Evolutionary conservation across 495 filamentous ascomycete species (phyloP), one percentile per base, ranked within the genome.

Genomic region (Aspergillus heteromorphus): DNA sequence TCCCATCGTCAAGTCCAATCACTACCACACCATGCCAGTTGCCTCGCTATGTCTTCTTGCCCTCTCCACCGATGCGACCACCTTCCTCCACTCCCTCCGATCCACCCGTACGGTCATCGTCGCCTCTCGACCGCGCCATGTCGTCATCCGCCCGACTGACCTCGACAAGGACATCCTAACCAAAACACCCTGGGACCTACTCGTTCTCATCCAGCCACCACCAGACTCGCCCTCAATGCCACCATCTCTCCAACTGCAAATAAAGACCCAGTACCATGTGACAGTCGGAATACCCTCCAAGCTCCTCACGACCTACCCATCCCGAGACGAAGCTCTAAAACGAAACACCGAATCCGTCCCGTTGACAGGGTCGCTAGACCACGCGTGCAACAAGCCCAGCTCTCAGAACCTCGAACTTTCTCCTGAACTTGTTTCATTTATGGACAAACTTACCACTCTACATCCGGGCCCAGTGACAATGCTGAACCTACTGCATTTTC

Each of bases 401-500:
- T 62, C 77, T 0, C 82, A 84, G 60, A 73, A 72, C 17, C 74
- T 87, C 0, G 80, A 85, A 61, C 61, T 84, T 13, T 74, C 73
- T 11, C 64, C 68, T 1, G 72, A 81, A n/a, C 69, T 86, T 1
- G 58, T 67, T 4, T 45, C 61, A 9, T 87, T 80, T 73, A 79
- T 84, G 65, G 53, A 64, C 2, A 13, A 38, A 23, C 59, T 69
- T 17, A 57, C 53, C 2, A 49, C 54, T 41, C 64, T 59, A 23
- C 67, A 71, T 17, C 40, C 61, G 7, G 74, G 77, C 8, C 78
- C 84, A 0, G 81, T 86, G 4, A 81, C 79, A 2, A 87, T 86
- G 84, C 67, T 87, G n/a, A 87, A 87, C 52, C 69, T 87, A n/a
- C 73, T 87, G 6, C 74, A 83, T 52, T 87, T 87, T 65, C 68